Base-by-base conservation (phyloP, 768 basidiomycete genomes). In the Tulasnella sp. region DNA sequence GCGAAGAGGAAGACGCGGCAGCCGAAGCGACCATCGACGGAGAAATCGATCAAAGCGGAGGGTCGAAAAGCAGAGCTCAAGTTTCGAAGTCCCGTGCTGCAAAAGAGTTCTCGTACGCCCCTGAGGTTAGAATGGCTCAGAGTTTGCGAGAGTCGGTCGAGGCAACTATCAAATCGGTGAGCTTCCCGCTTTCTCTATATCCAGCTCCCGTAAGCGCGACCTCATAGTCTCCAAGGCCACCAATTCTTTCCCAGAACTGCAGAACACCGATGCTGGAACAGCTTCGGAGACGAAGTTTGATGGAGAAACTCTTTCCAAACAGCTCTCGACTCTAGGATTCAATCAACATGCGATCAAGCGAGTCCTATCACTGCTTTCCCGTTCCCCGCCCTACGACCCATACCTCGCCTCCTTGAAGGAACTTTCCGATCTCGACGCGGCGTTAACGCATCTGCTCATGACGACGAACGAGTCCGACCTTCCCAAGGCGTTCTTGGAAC, bases 381-480 rank as follows among this genome's bases (percentile, higher is more conserved):
- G 58, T 15, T 25, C 58, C 31, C 77, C 80, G 79, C 31, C 72
- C 40, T 68, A 36, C 5, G 79, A 83, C 19, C 85, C 89, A 17
- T 83, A 91, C n/a, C 84, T 89, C 6, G 85, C 88, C 22, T 89
- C 88, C 49, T 85, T 97, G 17, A 84, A 95, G 8, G 85, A 88
- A 7, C 82, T 90, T 2, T 85, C 73, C 52, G 34, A 89, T 6
- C 82, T 94, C 17, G 90, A 94, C 81, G 93, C 94, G 0, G 89
- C 89, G 72, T 90, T 96, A 67, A 92, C 95, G 79, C 94, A 93
- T 83, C 86, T 97, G 2, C 86, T 97, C 67, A 85, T 97, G 29
- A 89, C 93, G 79, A 81, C 93, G 6, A 92, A 95, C 0, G 96
- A 98, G 84, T 91, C 93, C 76, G 95, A 97, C 79, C 86, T 97